A percentile compares a stretch with the other conserved stretches of the same genome.
Conservation (phyloP, 2,329 filamentous ascomycete species). For the Fusarium piperis region DNA sequence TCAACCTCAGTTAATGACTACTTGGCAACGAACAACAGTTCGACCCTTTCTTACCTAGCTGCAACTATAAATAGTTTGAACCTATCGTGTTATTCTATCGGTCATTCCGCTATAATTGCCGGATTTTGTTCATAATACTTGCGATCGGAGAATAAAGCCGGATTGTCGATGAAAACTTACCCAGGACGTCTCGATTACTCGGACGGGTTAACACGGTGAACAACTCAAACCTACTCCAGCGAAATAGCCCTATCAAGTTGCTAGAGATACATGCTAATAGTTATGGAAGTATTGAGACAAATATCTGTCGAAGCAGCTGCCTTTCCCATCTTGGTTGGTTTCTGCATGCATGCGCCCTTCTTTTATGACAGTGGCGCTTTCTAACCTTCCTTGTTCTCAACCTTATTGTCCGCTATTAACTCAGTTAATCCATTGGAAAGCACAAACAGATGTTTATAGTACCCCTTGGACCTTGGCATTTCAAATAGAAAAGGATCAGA, state of each 20-base stretch:
- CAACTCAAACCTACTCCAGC: not conserved
- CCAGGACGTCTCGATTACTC: not conserved
- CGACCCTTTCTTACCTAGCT: not conserved
- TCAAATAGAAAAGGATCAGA: not conserved
- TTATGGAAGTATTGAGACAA: accelerated
- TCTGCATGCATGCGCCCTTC: not conserved
- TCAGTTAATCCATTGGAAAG: too few relatives aligned
- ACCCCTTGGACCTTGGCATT: not conserved
- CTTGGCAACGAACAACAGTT: not conserved
- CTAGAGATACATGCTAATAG: not conserved
- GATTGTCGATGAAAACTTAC: too few relatives aligned
- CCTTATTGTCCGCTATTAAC: too few relatives aligned
- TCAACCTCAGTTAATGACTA: not conserved
- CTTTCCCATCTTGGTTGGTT: not conserved
- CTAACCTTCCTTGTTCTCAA: too few relatives aligned
- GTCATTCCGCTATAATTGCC: not conserved
- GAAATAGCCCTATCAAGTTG: not conserved
- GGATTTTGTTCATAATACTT: not conserved
- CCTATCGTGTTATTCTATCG: not conserved
- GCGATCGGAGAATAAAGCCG: not conserved
- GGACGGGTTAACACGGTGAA: not conserved
- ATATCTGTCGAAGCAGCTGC: too few relatives aligned
- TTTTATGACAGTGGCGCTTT: not conserved
- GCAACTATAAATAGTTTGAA: not conserved
- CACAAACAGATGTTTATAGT: not conserved